phyloP scores from a whole-genome alignment of 306 rosid genomes.

The Cyclanthera cordifolia region DNA sequence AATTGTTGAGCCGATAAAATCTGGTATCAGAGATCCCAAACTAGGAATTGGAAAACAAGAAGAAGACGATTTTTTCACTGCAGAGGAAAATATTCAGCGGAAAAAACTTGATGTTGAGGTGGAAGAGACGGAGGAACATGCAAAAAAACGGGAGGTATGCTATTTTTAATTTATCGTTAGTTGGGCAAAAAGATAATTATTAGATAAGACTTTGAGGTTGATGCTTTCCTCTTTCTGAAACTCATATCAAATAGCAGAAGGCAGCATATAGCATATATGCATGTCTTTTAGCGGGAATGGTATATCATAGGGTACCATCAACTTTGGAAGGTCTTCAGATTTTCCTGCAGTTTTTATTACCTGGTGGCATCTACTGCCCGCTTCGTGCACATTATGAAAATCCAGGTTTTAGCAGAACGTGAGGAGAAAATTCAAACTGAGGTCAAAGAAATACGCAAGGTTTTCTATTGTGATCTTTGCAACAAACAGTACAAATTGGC shows the following conservation, averaged over 20 bases:
- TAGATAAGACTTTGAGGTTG: conserved; percentile 50
- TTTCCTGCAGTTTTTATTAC: conserved; percentile 99
- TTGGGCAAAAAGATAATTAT: conserved; percentile 23
- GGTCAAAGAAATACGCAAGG: conserved; percentile 87
- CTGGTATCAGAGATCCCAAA: conserved; percentile 91
- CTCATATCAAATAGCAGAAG: conserved; percentile 77
- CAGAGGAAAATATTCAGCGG: conserved; percentile 87
- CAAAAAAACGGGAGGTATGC: conserved; percentile 87
- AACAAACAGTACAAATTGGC: conserved; percentile 95
- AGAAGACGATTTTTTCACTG: conserved; percentile 89
- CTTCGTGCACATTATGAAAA: conserved; percentile 97
- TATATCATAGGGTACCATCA: conserved; percentile 84
- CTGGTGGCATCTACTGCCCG: conserved; percentile 99
- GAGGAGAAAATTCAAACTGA: conserved; percentile 94
- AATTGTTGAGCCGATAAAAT: conserved; percentile 75
- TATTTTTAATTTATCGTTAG: conserved; percentile 20
- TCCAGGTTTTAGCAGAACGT: conserved; percentile 97
- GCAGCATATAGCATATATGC: conserved; percentile 92
- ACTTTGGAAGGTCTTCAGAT: conserved; percentile 98
- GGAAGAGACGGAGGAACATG: conserved; percentile 78
- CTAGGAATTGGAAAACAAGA: conserved; percentile 89
- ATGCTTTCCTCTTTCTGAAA: conserved; percentile 77
- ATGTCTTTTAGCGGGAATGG: conserved; percentile 81
- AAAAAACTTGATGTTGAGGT: conserved; percentile 77
- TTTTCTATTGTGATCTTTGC: conserved; percentile 95